Conservation (phyloP, 148 eudicot genomes). For the Nyssa sinensis region DNA sequence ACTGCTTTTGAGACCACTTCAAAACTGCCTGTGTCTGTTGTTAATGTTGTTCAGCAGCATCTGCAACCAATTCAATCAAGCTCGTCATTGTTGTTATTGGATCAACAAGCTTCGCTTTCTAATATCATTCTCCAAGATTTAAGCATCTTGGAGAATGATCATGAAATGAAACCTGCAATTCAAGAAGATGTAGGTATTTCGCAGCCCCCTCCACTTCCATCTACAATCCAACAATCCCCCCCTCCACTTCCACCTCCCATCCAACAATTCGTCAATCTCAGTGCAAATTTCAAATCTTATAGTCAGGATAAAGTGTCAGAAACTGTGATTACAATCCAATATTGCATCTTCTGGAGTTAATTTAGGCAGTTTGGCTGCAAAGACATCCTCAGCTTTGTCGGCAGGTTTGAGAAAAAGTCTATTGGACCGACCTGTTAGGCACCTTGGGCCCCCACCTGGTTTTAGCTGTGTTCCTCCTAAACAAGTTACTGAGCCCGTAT, state of each 20-base stretch:
- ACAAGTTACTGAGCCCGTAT: conserved; percentile 30
- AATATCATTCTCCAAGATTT: conserved; percentile 35
- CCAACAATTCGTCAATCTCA: conserved; percentile 24
- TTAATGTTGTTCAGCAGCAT: conserved; percentile 20
- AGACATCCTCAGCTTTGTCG: conserved; percentile 22
- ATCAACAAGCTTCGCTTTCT: conserved; percentile 34
- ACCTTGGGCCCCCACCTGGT: conserved; percentile 74
- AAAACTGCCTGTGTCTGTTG: conserved; percentile 9
- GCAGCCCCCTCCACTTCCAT: conserved; percentile 24
- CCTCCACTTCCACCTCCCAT: conserved; percentile 29
- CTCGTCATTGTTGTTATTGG: conserved; percentile 25
- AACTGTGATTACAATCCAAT: conserved; percentile 27
- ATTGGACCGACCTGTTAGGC: conserved; percentile 52
- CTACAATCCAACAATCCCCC: no score
- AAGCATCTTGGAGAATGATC: conserved; percentile 41
- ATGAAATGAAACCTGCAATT: conserved; percentile 22
- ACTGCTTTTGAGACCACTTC: conserved; percentile 5
- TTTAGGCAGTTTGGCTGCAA: conserved; percentile 26
- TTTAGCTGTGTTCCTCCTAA: conserved; percentile 51
- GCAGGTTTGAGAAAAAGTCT: conserved; percentile 37
- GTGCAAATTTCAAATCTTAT: conserved; percentile 22
- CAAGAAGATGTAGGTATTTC: conserved; percentile 27
- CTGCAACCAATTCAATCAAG: conserved; percentile 28
- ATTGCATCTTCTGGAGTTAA: conserved; percentile 27
- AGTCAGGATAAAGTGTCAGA: conserved; percentile 33